Base-by-base conservation (phyloP, 805 yeast species). In the Metschnikowia bowlesiae region DNA sequence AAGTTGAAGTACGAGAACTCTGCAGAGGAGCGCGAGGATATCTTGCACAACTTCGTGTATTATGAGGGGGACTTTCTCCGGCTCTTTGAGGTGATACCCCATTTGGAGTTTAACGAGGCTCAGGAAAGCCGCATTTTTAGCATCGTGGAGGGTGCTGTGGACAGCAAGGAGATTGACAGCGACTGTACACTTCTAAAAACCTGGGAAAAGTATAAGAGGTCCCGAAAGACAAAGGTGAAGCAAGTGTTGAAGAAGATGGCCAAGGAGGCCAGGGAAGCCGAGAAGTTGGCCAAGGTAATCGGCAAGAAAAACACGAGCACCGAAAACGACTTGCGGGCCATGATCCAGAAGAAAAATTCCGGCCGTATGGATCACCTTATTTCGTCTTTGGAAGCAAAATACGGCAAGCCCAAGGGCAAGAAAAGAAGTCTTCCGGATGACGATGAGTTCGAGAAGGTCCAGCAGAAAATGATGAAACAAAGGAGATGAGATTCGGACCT, bases 41-140 rank as follows among this genome's bases (percentile, higher is more conserved):
- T 90, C n/a, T 51, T 81, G 39, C 77, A 79, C 42, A 73, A 77
- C 44, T 85, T 85, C 69, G 65, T 72, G 8, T 79, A 73, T 56
- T 74, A 75, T 41, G 76, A 80, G 11, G 96, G 96, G 5, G 88
- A 87, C 58, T 80, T 89, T 58, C 70, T 84, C 42, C 71, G 73
- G 46, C 69, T 89, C 6, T 86, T 89, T 61, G 96, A 89, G 62
- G 73, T 75, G 33, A 84, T 90, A 3, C 86, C 94, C 8, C 96
- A 90, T 66, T 74, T 87, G 47, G 90, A 85, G 53, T 75, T 84
- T 40, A 69, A 69, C 36, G 76, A 73, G 35, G 70, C 63, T 0
- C 89, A 84, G 57, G 95, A 87, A 59, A 67, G 66, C 32, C 74
- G 96, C 36, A 74, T 87, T 40, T 79, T 76, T 49, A 64, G 63